phyloP scores from a whole-genome alignment of 2,329 filamentous ascomycete genomes.

The Xylariaceae sp. region DNA sequence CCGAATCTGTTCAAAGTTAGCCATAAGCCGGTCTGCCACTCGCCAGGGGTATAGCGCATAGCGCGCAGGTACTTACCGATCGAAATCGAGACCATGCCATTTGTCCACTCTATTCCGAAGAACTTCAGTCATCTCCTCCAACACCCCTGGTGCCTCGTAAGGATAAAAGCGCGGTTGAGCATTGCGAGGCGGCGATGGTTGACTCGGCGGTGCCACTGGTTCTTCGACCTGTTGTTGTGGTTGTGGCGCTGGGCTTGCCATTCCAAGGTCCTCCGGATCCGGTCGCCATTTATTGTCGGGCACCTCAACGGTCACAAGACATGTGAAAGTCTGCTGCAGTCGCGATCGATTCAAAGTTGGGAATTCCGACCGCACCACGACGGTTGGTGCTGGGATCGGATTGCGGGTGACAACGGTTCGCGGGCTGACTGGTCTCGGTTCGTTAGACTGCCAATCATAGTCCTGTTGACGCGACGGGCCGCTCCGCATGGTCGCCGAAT shows the following conservation, averaged over 20 bases:
- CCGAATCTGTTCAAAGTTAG: constrained; percentile 62
- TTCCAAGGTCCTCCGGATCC: constrained; percentile 71
- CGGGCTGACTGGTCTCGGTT: constrained; percentile 73
- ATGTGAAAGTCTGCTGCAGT: constrained; percentile 92
- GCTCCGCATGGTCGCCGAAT: constrained; percentile 68
- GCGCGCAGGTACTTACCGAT: constrained; percentile 47
- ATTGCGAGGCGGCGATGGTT: constrained; percentile 55
- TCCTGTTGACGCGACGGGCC: constrained; percentile 70
- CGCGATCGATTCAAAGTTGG: constrained; percentile 87
- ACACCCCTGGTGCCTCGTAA: constrained; percentile 68
- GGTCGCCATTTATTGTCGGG: constrained; percentile 87
- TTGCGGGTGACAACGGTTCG: constrained; percentile 64
- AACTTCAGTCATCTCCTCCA: constrained; percentile 82
- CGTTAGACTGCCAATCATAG: constrained; percentile 95
- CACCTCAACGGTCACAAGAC: constrained; percentile 88
- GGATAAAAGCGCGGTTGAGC: constrained; percentile 57
- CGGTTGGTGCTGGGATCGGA: constrained; percentile 81
- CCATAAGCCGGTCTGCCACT: background rate
- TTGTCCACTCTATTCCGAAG: constrained; percentile 88
- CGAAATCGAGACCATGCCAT: constrained; percentile 94
- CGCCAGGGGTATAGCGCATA: background rate
- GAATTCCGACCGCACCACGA: constrained; percentile 96
- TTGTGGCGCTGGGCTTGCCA: constrained; percentile 41
- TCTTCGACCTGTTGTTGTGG: constrained; percentile 48
- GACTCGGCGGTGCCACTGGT: constrained; percentile 43